Base-by-base conservation (phyloP, 805 yeast species). In the Sugiyamaella qingdaonensis region DNA sequence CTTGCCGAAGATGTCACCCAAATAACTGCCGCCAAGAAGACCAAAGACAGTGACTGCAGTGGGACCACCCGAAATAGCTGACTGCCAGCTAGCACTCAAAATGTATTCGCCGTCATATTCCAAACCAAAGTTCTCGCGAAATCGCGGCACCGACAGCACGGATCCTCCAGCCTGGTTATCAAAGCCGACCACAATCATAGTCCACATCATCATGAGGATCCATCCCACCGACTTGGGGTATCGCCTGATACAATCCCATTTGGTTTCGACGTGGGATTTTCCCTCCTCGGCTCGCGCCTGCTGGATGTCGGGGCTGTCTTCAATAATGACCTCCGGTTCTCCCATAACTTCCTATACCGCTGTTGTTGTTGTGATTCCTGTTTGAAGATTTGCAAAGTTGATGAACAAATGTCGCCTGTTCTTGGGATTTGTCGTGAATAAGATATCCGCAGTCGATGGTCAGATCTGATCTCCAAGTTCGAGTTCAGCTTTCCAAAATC, bases 51-150 rank as follows among this genome's bases (percentile, higher is more conserved):
- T 47, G 18, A 45, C 34, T 10, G 55, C 57, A 21, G 49, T 48
- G 4, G 57, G 57, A 24, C 52, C 57, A 11, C 55, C 57, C 18
- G 49, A 36, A 31, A 54, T 21, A 14, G 57, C 57, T 11, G 56
- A 52, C 41, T 54, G 57, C 57, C 57, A 54, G n/a, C 48, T 35
- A 34, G 57, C 55, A 14, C 27, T 18, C 14, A 54, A 27, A 4
- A 54, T 9, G 16, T 46, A 54, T 18, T 41, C 11, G 29, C 55
- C 55, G 10, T 51, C 42, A 43, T 19, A 52, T 16, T 27, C n/a
- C 32, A 55, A 43, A 3, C 56, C 56, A 33, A 53, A 54, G 18
- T 54, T 45, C 29, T 47, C 44, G 14, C 55, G 32, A 41, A 54
- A 54, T 19, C 19, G 10, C 10, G 46, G 51, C 13, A 54, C 47